Percentiles rank a stretch among this genome's conserved stretches.
Evolutionary conservation across 352 stramenopile species (phyloP).

Genomic region (Labyrinthula sp.): DNA sequence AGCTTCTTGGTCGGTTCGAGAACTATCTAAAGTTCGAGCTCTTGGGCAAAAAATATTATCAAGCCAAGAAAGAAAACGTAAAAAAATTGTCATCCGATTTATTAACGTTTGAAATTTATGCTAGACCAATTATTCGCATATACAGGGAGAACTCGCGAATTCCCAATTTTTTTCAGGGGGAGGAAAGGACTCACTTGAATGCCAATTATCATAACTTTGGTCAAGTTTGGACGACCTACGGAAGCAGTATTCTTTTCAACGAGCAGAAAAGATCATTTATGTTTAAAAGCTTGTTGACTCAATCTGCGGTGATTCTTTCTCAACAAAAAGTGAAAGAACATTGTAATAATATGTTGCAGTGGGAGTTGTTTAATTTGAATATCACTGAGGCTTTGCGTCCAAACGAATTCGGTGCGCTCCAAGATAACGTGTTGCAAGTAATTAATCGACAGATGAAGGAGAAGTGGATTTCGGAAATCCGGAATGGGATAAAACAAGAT

Average conservation of each 20-base stretch:
- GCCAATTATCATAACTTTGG: not conserved
- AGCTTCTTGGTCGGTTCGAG: too few relatives aligned
- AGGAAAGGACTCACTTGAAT: not conserved
- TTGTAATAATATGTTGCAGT: conserved; percentile 21
- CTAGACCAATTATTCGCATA: too few relatives aligned
- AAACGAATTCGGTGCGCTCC: conserved; percentile 28
- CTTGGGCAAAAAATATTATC: too few relatives aligned
- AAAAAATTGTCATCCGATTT: too few relatives aligned
- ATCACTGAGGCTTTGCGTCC: conserved; percentile 21
- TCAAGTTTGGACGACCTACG: conserved; percentile 2
- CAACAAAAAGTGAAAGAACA: conserved; percentile 15
- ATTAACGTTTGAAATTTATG: too few relatives aligned
- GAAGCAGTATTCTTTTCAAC: conserved; percentile 10
- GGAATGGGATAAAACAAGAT: conserved; percentile 19
- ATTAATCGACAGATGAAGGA: conserved; percentile 34
- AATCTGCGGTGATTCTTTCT: conserved; percentile 20
- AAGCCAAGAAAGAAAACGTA: too few relatives aligned
- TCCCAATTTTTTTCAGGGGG: too few relatives aligned
- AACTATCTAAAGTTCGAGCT: too few relatives aligned
- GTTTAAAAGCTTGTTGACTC: conserved; percentile 30
- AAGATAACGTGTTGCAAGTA: conserved; percentile 5
- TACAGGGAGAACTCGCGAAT: too few relatives aligned
- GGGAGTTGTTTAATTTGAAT: conserved; percentile 23
- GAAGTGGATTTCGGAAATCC: conserved; percentile 34
- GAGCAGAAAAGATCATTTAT: too few relatives aligned